Evolutionary conservation across 2,329 filamentous ascomycete species (phyloP), one percentile per base, ranked within the genome.

Genomic region (Exophiala calicioides): DNA sequence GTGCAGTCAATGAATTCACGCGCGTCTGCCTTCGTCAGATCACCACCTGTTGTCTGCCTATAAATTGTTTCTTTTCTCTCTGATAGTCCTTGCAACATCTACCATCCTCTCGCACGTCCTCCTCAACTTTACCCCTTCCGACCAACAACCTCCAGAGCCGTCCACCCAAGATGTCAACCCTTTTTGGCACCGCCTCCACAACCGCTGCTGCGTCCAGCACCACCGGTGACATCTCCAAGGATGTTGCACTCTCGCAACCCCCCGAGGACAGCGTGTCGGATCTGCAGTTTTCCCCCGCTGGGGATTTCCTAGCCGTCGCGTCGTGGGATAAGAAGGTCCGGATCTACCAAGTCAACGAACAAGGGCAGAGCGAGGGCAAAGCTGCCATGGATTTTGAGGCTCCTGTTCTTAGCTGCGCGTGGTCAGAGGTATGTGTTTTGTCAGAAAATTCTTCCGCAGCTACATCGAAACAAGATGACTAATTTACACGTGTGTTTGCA

Each of bases 291-390:
- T 90, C 86, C 10, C 82, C 85, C 1, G 76, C 76, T 42, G 79
- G 72, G 57, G 89, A 97, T 61, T 86, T 94, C 65, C 77, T 98
- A 13, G 90, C 91, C 18, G 88, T 96, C 26, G 76, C 89, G 36
- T 95, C 89, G 60, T 98, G 93, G 93, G 93, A 98, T 71, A 95
- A 94, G 75, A 95, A 95, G 68, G 89, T 97, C 55, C 86, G 90
- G 63, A 91, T 98, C 65, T 98, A 97, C 72, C 89, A 97, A 68
- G 89, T 97, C 65, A 82, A 85, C 56, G 72, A 71, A 46, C 82
- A 82, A 57, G 89, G 90, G 32, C 80, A 86, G 64, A 91, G 86
- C 62, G 82, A 89, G 65, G 90, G 89, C 38, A 91, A 90, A 63
- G 89, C 89, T 57, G 88, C 38, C 49, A 94, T 93, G 64, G 86